Evolutionary conservation across 257 asterid genomes (phyloP).

Genomic region (Scutellaria galericulata): DNA sequence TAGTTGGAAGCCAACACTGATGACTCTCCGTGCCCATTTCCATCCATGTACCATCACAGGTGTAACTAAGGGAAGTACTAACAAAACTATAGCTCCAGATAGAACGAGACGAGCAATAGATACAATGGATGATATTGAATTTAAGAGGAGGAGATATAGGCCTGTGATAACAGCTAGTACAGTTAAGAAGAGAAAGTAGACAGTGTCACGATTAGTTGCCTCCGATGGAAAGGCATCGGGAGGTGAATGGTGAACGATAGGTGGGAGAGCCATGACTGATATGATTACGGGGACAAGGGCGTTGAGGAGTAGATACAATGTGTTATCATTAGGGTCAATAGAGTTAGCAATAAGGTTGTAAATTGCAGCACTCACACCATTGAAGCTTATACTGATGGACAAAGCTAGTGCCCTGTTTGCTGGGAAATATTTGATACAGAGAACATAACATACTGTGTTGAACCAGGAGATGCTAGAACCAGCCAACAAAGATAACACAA

Average conservation of each 20-base stretch:
- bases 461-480: conserved; percentile 78
- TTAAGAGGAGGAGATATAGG: conserved; percentile 56
- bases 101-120: conserved; percentile 41
- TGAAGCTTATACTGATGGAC: conserved; percentile 64
- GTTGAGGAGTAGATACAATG: conserved; percentile 62
- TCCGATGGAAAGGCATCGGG: conserved; percentile 38
- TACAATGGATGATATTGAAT: conserved; percentile 35
- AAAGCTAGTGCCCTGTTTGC: conserved; percentile 55
- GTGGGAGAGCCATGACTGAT: conserved; percentile 41
- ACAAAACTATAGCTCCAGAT: conserved; percentile 51
- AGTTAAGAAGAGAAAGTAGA: conserved; percentile 44
- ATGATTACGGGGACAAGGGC: conserved; percentile 53
- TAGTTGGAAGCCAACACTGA: conserved; percentile 18
- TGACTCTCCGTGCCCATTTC: conserved; percentile 31
- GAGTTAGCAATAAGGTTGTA: conserved; percentile 61
- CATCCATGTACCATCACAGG: conserved; percentile 30
- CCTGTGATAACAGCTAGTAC: conserved; percentile 53
- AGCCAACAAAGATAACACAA: conserved; percentile 55
- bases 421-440: conserved; percentile 61
- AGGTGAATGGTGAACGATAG: conserved; percentile 36
- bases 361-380: conserved; percentile 65
- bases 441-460: conserved; percentile 68
- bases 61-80: conserved; percentile 47
- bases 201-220: conserved; percentile 34
- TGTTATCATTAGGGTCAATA: conserved; percentile 45